phyloP scores from a whole-genome alignment of 768 basidiomycete species.

The Leccinellum rugosiceps region DNA sequence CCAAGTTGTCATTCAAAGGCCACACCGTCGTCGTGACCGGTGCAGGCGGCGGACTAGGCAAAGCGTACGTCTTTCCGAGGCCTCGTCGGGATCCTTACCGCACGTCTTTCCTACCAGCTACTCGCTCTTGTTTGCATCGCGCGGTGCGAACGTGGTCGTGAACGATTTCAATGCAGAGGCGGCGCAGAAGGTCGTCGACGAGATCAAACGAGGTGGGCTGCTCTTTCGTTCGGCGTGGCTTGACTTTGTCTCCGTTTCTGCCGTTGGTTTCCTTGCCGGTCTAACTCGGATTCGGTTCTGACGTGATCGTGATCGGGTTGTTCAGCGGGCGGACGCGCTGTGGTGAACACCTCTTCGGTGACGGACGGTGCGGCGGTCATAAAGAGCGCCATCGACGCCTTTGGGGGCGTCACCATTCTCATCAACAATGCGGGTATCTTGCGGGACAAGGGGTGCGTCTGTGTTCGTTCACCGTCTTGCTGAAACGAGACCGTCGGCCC shows the following conservation, averaged over 20 bases:
- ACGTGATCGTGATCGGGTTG: not conserved
- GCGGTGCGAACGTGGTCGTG: conserved; percentile 92
- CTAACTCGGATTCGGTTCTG: not conserved
- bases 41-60: conserved; percentile 92
- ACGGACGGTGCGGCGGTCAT: conserved; percentile 86
- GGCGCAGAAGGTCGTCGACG: conserved; percentile 88
- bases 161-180: conserved; percentile 90
- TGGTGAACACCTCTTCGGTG: conserved; percentile 82
- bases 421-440: conserved; percentile 97
- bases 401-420: conserved; percentile 81
- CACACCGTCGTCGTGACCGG: conserved; percentile 95
- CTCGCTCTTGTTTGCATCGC: conserved; percentile 85
- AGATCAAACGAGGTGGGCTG: conserved; percentile 72
- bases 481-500: not conserved
- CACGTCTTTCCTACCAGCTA: conserved; percentile 50
- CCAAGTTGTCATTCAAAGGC: conserved; percentile 68
- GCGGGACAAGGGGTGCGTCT: conserved; percentile 67
- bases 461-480: not conserved
- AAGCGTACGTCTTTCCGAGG: conserved; percentile 56
- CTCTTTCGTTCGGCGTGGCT: not conserved
- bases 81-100: not conserved
- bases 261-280: no score
- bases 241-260: not conserved
- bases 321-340: conserved; percentile 82
- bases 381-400: conserved; percentile 78